Conservation (phyloP, 225 moss, liverwort and hornwort genomes). For the Bryum argenteum region DNA sequence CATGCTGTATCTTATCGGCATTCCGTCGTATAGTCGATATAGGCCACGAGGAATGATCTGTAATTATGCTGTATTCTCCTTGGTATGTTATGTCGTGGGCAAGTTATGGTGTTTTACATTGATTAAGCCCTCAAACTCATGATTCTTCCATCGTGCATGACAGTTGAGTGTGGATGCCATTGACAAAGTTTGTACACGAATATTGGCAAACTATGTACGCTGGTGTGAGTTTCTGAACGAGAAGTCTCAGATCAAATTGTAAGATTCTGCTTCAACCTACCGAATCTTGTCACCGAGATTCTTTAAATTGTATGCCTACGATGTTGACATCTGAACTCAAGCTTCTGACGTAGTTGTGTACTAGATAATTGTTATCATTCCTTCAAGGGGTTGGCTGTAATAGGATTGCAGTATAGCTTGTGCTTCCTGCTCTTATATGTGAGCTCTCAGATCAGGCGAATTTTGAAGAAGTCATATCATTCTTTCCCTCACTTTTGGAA, state of each 20-base stretch:
- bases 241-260: conserved; percentile 66
- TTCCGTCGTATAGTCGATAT: background rate
- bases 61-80: conserved; percentile 20
- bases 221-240: conserved; percentile 91
- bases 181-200: conserved; percentile 60
- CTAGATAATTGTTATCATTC: background rate
- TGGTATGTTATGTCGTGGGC: conserved; percentile 6
- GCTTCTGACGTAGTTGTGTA: background rate
- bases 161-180: conserved; percentile 56
- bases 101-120: conserved; percentile 8
- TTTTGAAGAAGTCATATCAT: conserved; percentile 13
- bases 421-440: background rate
- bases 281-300: conserved; percentile 8
- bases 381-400: background rate
- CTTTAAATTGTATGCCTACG: background rate
- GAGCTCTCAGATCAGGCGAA: conserved; percentile 23
- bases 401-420: background rate
- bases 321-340: conserved; percentile 18
- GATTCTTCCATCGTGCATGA: conserved; percentile 16
- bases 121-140: conserved; percentile 1
- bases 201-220: conserved; percentile 81
- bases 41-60: background rate
- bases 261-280: conserved; percentile 34
- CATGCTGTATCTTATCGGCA: conserved; percentile 1
- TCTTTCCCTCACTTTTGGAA: conserved; percentile 11